These are phyloP conservation scores for Ogataea ganodermae DNA, from an alignment of 805 yeast species.

Conservation along the genomic window DNA sequence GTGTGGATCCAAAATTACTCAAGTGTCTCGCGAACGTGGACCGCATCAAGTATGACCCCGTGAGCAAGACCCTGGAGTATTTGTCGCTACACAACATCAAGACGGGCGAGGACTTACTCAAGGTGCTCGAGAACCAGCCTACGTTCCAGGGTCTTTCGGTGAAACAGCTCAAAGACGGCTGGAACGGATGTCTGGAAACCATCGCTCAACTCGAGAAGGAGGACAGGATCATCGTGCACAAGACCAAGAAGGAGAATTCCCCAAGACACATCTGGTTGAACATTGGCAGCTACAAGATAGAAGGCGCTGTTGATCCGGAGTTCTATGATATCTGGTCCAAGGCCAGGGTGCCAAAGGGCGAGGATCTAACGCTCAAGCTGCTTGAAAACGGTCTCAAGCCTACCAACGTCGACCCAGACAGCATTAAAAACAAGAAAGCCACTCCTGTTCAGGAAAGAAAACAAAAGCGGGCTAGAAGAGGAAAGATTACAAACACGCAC, in stretches of 20 bases:
- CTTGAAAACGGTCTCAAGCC: constrained; percentile 90
- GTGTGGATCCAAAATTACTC: constrained; percentile 61
- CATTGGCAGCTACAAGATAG: constrained; percentile 59
- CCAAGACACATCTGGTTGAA: constrained; percentile 92
- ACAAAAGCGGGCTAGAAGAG: constrained; percentile 88
- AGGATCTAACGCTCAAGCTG: constrained; percentile 76
- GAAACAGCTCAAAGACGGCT: constrained; percentile 79
- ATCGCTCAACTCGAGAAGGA: constrained; percentile 77
- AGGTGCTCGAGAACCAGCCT: constrained; percentile 73
- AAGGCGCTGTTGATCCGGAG: constrained; percentile 70
- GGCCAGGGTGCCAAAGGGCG: constrained; percentile 77
- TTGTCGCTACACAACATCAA: constrained; percentile 87
- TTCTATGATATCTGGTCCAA: constrained; percentile 80
- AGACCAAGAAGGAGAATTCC: constrained; percentile 90
- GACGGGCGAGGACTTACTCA: constrained; percentile 72
- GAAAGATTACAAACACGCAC: constrained; percentile 93
- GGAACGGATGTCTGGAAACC: constrained; percentile 86
- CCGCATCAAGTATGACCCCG: constrained; percentile 68
- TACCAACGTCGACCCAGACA: constrained; percentile 96
- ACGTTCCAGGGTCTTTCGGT: constrained; percentile 88
- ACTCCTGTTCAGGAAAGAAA: constrained; percentile 61
- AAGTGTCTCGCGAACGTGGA: constrained; percentile 75
- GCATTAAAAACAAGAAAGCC: constrained; percentile 67
- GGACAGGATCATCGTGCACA: constrained; percentile 74
- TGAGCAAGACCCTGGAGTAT: constrained; percentile 71